Conservation (phyloP, 1,139 yeast species). For the Yamadazyma dushanensis region DNA sequence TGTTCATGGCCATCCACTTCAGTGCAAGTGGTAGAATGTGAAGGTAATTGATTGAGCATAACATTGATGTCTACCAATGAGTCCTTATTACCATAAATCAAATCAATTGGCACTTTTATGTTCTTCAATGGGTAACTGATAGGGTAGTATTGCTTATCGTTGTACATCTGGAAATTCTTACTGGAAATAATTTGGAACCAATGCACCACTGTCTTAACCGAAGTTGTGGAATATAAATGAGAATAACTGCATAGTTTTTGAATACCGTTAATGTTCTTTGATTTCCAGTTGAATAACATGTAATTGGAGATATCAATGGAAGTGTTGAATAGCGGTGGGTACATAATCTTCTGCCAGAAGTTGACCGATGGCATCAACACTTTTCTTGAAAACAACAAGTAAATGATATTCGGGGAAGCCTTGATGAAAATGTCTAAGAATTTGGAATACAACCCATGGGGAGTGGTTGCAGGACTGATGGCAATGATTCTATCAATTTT, state of each 20-base stretch:
- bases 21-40: conserved; percentile 30
- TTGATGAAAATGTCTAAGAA: conserved; percentile 75
- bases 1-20: conserved; percentile 75
- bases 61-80: conserved; percentile 82
- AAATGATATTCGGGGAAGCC: conserved; percentile 76
- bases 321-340: conserved; percentile 77
- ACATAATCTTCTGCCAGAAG: conserved; percentile 81
- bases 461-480: conserved; percentile 92
- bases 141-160: conserved; percentile 51
- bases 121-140: conserved; percentile 50
- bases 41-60: conserved; percentile 59
- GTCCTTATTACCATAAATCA: conserved; percentile 79
- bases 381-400: conserved; percentile 69
- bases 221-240: conserved; percentile 85
- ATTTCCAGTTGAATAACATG: conserved; percentile 75
- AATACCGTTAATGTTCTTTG: conserved; percentile 62
- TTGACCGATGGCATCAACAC: conserved; percentile 73
- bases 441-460: conserved; percentile 76
- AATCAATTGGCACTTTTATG: conserved; percentile 66
- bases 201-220: conserved; percentile 90
- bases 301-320: conserved; percentile 70
- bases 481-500: conserved; percentile 76
- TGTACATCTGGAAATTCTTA: conserved; percentile 86
- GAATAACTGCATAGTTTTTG: conserved; percentile 80
- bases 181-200: conserved; percentile 92